Conservation (phyloP, 2,329 filamentous ascomycete genomes). For the Tolypocladium amazonense region DNA sequence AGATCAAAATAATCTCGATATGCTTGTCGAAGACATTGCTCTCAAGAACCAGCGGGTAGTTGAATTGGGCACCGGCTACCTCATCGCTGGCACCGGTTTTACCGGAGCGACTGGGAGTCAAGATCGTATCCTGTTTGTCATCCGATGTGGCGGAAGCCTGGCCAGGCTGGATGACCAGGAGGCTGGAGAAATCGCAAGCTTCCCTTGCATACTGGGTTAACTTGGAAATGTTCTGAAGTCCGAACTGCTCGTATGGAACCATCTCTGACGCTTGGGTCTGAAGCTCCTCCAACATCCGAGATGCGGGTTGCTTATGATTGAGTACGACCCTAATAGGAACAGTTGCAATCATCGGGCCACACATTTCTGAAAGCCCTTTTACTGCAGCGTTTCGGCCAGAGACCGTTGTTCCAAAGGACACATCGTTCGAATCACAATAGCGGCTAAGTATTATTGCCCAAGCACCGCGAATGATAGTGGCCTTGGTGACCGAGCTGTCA, state of each 20-base stretch:
- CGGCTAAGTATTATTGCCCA: conserved; percentile 14
- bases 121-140: not conserved
- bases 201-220: not conserved
- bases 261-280: conserved; percentile 9
- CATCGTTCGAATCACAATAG: conserved; percentile 8
- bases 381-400: conserved; percentile 14
- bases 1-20: not conserved
- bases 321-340: conserved; percentile 7
- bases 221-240: conserved; percentile 6
- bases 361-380: conserved; percentile 8
- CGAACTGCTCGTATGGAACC: conserved; percentile 8
- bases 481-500: conserved; percentile 2
- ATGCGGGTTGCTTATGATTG: conserved; percentile 1
- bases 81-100: not conserved
- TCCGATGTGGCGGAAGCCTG: not conserved
- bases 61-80: not conserved
- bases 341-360: conserved; percentile 10
- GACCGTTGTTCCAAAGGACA: conserved; percentile 14
- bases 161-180: not conserved
- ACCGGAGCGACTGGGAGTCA: not conserved
- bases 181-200: conserved; percentile 2
- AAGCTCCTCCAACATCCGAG: conserved; percentile 5
- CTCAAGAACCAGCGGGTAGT: conserved; percentile 4
- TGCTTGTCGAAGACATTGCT: not conserved
- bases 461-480: conserved; percentile 13